Percentiles rank a stretch among this genome's conserved stretches.
These are phyloP conservation scores for Lasiosphaeris hirsuta DNA, from an alignment of 495 filamentous ascomycete species.

Conservation along the genomic window DNA sequence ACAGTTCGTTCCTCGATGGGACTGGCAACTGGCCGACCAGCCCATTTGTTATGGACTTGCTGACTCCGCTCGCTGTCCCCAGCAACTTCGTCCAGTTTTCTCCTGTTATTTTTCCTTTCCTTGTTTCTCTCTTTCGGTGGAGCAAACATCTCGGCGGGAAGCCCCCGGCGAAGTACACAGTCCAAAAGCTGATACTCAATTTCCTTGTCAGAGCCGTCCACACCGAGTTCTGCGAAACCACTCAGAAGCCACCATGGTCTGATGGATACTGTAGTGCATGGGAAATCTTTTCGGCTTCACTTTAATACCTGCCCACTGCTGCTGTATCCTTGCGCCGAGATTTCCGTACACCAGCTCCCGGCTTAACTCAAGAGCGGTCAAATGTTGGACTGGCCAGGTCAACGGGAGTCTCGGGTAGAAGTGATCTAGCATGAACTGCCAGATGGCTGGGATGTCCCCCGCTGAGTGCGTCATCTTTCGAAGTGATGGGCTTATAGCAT, in stretches of 20 bases:
- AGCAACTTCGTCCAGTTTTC: no score
- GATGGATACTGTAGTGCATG: no score
- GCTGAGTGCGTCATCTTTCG: neutral
- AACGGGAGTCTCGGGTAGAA: neutral
- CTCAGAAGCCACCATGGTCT: no score
- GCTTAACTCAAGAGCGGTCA: neutral
- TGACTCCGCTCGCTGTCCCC: no score
- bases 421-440: neutral
- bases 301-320: no score
- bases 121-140: no score
- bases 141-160: neutral
- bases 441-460: neutral
- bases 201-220: neutral
- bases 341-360: neutral
- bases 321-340: neutral
- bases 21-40: no score
- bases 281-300: no score
- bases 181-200: neutral
- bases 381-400: neutral
- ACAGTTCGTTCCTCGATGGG: no score
- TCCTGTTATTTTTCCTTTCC: no score
- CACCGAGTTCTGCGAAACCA: neutral
- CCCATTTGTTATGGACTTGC: no score
- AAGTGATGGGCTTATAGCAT: no score
- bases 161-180: conserved; percentile 1